Percentiles rank a stretch among this genome's conserved stretches.
Conservation (phyloP, 2,329 filamentous ascomycete species). For the Talaromyces sp. region DNA sequence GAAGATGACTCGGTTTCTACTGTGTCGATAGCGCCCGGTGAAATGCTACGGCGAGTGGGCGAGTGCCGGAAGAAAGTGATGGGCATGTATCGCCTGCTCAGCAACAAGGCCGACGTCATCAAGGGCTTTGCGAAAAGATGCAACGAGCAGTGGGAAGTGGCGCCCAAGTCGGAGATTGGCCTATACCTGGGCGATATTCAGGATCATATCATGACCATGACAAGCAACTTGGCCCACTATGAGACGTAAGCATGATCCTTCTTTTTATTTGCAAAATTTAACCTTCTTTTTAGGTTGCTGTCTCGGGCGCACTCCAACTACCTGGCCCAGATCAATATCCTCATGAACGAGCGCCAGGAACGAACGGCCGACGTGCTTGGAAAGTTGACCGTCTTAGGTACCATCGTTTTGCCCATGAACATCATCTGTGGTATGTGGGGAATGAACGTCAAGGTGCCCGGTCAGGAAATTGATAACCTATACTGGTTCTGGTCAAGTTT, state of each 20-base stretch:
- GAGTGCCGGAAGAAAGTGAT: conserved; percentile 97
- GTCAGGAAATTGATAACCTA: conserved; percentile 76
- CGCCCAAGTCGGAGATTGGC: conserved; percentile 92
- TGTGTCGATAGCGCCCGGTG: conserved; percentile 50
- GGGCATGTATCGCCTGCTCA: conserved; percentile 84
- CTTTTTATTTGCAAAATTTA: background rate
- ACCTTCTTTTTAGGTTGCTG: conserved; percentile 59
- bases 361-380: conserved; percentile 92
- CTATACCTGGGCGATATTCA: conserved; percentile 97
- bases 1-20: conserved; percentile 28
- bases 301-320: conserved; percentile 93
- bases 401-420: conserved; percentile 97
- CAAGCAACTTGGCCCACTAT: conserved; percentile 89
- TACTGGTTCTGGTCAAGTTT: conserved; percentile 66
- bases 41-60: conserved; percentile 89
- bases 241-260: conserved; percentile 66
- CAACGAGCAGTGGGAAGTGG: conserved; percentile 97
- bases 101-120: conserved; percentile 98
- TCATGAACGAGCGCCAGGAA: conserved; percentile 97
- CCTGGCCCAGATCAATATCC: conserved; percentile 97
- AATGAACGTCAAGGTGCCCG: conserved; percentile 96
- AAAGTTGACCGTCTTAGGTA: conserved; percentile 91
- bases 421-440: conserved; percentile 98
- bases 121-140: conserved; percentile 98
- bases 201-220: conserved; percentile 99